Evolutionary conservation across 352 stramenopile species (phyloP).

Genomic region (Phytophthora parvispora): DNA sequence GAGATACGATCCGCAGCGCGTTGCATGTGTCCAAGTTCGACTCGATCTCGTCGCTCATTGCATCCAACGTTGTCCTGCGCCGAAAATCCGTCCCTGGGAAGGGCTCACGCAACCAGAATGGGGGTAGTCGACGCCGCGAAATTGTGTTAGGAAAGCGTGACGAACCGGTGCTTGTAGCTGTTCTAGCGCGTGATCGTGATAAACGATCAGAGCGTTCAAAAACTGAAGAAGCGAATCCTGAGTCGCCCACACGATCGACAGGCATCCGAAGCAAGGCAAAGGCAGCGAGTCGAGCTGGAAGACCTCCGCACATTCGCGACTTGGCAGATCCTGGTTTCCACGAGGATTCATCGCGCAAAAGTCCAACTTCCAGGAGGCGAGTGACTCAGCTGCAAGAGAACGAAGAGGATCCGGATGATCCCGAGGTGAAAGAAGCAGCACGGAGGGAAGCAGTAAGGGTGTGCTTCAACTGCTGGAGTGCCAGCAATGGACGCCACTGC

Average conservation of each 20-base stretch:
- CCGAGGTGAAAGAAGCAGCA: constrained; percentile 17
- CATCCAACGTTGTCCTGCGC: constrained; percentile 77
- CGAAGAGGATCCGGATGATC: constrained; percentile 11
- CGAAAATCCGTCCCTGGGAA: constrained; percentile 51
- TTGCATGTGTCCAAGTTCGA: constrained; percentile 93
- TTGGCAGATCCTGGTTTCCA: constrained; percentile 80
- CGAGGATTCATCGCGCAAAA: constrained; percentile 33
- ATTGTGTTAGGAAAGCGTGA: constrained; percentile 76
- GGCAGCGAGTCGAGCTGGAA: constrained; percentile 18
- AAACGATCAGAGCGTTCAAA: constrained; percentile 16
- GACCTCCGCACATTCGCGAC: constrained; percentile 76
- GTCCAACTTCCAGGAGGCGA: constrained; percentile 3
- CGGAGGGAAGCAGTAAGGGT: constrained; percentile 34
- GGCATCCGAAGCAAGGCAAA: constrained; percentile 27
- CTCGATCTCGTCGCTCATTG: constrained; percentile 89
- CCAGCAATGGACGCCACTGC: constrained; percentile 86
- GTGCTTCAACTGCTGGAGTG: constrained; percentile 97
- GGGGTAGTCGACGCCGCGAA: constrained; percentile 40
- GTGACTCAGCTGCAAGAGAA: constrained; percentile 10
- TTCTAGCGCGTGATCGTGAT: constrained; percentile 46
- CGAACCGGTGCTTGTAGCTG: constrained; percentile 67
- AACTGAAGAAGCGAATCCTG: not conserved
- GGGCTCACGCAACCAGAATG: constrained; percentile 14
- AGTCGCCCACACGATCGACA: constrained; percentile 15
- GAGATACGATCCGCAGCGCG: constrained; percentile 83